Conservation (phyloP, 1,284 basidiomycete genomes). For the Mycena sp. region DNA sequence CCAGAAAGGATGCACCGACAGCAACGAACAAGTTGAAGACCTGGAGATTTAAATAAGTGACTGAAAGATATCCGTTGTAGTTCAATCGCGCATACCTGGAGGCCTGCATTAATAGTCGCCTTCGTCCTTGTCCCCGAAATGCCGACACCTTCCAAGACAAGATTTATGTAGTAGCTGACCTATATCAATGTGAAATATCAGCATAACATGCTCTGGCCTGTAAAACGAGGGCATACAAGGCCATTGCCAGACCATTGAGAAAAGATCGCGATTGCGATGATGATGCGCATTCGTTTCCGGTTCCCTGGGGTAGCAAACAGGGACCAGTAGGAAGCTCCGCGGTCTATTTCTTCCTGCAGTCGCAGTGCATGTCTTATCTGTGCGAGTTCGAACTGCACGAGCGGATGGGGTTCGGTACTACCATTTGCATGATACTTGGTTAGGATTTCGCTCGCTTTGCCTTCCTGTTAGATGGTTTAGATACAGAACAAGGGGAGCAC, state of each 20-base stretch:
- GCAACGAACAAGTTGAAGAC: constrained; percentile 66
- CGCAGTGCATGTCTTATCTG: constrained; percentile 72
- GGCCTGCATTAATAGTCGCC: constrained; percentile 67
- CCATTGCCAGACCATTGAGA: constrained; percentile 61
- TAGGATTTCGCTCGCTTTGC: constrained; percentile 59
- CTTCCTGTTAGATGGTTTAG: constrained; percentile 49
- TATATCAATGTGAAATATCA: constrained; percentile 71
- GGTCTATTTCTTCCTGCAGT: constrained; percentile 61
- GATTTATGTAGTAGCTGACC: constrained; percentile 73
- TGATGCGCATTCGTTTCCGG: constrained; percentile 64
- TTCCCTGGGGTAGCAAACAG: constrained; percentile 69
- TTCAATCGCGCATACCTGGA: too few relatives aligned
- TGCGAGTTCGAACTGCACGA: constrained; percentile 67
- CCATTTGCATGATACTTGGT: constrained; percentile 72
- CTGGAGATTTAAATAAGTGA: constrained; percentile 35
- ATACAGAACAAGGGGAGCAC: background rate
- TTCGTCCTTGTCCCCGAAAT: constrained; percentile 61
- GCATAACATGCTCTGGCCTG: background rate
- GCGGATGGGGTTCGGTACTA: constrained; percentile 57
- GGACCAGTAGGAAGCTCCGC: constrained; percentile 56
- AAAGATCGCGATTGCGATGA: constrained; percentile 66
- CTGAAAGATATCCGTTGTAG: background rate
- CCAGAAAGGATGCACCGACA: constrained; percentile 62
- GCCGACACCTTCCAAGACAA: constrained; percentile 69
- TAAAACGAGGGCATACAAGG: constrained; percentile 52